Base-by-base conservation (phyloP, 192 early-diverging fungal species). In the Coemansia sp. region DNA sequence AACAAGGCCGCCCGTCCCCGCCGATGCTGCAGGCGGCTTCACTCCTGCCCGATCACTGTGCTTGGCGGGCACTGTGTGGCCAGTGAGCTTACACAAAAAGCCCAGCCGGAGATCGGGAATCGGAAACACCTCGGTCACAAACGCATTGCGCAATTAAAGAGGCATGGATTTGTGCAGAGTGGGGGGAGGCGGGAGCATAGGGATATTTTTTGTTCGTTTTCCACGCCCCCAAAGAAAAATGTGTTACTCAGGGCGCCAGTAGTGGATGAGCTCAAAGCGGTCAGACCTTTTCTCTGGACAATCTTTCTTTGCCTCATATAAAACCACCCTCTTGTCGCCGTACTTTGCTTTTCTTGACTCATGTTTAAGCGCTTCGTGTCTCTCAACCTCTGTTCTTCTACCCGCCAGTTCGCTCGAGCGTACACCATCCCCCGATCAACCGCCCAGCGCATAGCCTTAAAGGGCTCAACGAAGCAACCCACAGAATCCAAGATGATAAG, bases 391-490 rank as follows among this genome's bases (percentile, higher is more conserved):
- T 55, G 26, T 13, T 55, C 52, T 16, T 58, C 20, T 58, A 58
- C 33, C 18, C 56, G 35, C 18, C 56, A 58, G 56, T 58, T 37
- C 35, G 38, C 62, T 45, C 64, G 77, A 57, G 35, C 65, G 36
- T 81, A 81, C 78, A 73, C 78, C 28, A 79, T 79, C 41, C 77
- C 77, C 37, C 64, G 61, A 14, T 55, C 65, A 59, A 60, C 78
- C 39, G 18, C 56, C 31, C 59, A 75, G 59, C 69, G 73, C 25
- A 53, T 62, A 25, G 53, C 50, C 43, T 11, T 63, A 3, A 58
- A 58, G 20, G 56, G 56, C 5, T 36, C 56, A 34, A 26, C 52
- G 13, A 58, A 36, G 56, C 56, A 16, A 58, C 21, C 56, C 8
- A 58, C 31, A 55, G 52, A 55, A 13, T 55, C 52, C 34, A 58